Conservation (phyloP, 1,284 basidiomycete species). For the Heterobasidion parviporum region DNA sequence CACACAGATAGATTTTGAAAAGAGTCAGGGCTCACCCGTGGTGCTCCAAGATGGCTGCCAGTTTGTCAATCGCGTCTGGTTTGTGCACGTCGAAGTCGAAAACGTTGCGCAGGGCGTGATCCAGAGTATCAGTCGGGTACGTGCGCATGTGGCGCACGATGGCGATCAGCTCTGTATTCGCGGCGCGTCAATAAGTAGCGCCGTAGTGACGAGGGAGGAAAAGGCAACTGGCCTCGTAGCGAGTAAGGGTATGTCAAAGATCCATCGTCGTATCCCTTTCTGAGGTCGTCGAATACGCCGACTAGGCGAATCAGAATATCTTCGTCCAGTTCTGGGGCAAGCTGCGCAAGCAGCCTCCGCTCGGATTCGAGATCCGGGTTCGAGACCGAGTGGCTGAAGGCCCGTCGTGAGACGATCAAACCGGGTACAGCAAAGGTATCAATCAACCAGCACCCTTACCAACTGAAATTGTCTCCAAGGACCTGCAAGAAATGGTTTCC, state of each 20-base stretch:
- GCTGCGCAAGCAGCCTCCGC: conserved; percentile 44
- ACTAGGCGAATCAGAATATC: conserved; percentile 49
- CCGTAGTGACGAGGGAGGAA: background rate
- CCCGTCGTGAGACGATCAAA: background rate
- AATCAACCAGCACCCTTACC: conserved; percentile 8
- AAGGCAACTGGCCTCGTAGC: conserved; percentile 36
- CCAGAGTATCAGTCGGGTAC: conserved; percentile 48
- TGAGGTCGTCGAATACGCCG: conserved; percentile 53
- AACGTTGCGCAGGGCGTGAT: conserved; percentile 48
- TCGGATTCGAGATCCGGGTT: conserved; percentile 61
- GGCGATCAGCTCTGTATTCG: conserved; percentile 49
- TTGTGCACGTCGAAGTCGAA: conserved; percentile 65
- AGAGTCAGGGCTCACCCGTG: conserved; percentile 37
- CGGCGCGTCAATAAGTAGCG: background rate
- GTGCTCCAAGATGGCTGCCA: conserved; percentile 45
- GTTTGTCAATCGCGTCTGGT: conserved; percentile 52
- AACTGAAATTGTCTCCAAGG: conserved; percentile 59
- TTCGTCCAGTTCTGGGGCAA: conserved; percentile 50
- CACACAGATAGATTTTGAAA: background rate
- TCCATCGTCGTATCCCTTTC: conserved; percentile 47
- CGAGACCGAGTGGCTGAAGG: conserved; percentile 43
- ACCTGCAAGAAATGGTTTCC: conserved; percentile 67
- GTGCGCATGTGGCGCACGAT: conserved; percentile 53
- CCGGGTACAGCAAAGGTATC: background rate
- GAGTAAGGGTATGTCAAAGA: conserved; percentile 57